Evolutionary conservation across 2,329 filamentous ascomycete species (phyloP).

Genomic region (Pseudocercospora cruenta): DNA sequence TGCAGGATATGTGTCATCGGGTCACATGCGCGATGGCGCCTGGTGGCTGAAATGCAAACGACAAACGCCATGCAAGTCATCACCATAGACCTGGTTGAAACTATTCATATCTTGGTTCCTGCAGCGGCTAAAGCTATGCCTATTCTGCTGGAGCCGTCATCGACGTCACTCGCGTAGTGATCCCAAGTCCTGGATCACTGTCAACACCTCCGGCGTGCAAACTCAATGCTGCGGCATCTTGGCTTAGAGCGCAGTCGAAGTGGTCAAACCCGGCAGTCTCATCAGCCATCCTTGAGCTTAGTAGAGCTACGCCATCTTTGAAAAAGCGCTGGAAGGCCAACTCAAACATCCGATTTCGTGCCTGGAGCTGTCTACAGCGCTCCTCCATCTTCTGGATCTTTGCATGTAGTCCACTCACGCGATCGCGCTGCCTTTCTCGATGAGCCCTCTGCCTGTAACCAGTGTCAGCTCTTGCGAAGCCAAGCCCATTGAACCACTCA

Average conservation of each 20-base stretch:
- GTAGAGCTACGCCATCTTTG: slow-evolving; percentile 4
- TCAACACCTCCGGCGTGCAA: neutral
- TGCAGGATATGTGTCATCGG: no score
- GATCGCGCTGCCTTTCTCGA: slow-evolving; percentile 9
- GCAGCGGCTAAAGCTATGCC: neutral
- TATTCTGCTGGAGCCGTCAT: neutral
- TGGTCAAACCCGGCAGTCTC: neutral
- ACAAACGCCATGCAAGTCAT: no score
- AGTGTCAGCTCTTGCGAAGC: neutral
- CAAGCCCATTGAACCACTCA: neutral
- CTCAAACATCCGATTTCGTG: slow-evolving; percentile 12
- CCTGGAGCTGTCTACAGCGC: slow-evolving; percentile 11
- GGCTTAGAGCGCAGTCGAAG: neutral
- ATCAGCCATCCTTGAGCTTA: neutral
- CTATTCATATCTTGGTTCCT: neutral
- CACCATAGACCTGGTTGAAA: no score
- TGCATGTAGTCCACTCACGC: neutral
- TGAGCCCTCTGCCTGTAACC: slow-evolving; percentile 9
- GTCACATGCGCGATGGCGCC: no score
- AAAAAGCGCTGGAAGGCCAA: slow-evolving; percentile 8
- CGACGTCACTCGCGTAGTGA: neutral
- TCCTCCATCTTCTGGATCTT: slow-evolving; percentile 14
- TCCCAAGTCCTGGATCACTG: neutral
- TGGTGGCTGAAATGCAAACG: no score
- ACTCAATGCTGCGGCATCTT: neutral